A percentile compares a stretch with the other conserved stretches of the same genome.
phyloP scores from a whole-genome alignment of 2,329 filamentous ascomycete genomes.

The Mycocentrospora acerina region DNA sequence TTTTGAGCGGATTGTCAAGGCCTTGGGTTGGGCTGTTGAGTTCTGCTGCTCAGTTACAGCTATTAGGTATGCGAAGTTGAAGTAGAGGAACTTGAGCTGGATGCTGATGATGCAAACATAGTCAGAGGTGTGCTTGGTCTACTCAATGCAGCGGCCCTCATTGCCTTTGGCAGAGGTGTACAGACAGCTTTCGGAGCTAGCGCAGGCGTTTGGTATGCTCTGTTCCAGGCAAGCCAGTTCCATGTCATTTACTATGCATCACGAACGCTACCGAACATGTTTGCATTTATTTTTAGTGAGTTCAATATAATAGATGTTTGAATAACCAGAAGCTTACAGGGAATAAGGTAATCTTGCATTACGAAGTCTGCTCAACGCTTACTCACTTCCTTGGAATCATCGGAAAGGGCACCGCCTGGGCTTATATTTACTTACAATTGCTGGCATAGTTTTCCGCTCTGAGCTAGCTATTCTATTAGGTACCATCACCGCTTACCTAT shows the following conservation, averaged over 20 bases:
- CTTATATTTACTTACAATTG: slow-evolving; percentile 74
- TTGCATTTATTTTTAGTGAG: slow-evolving; percentile 84
- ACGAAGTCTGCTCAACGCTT: slow-evolving; percentile 53
- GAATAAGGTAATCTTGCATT: slow-evolving; percentile 66
- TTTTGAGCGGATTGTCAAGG: slow-evolving; percentile 72
- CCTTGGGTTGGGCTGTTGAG: slow-evolving; percentile 63
- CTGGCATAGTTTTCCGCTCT: slow-evolving; percentile 83
- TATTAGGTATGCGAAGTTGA: slow-evolving; percentile 51
- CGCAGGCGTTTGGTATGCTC: slow-evolving; percentile 74
- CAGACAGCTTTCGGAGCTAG: slow-evolving; percentile 66
- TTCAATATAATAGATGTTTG: slow-evolving; percentile 10
- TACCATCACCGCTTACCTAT: slow-evolving; percentile 65
- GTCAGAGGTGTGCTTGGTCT: slow-evolving; percentile 77
- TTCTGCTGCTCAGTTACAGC: slow-evolving; percentile 58
- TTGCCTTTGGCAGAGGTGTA: slow-evolving; percentile 66
- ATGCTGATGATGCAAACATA: slow-evolving; percentile 26
- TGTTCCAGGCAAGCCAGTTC: slow-evolving; percentile 82
- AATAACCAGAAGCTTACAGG: slow-evolving; percentile 2
- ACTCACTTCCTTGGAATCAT: slow-evolving; percentile 40
- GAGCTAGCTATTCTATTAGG: slow-evolving; percentile 82
- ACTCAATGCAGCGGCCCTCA: slow-evolving; percentile 69
- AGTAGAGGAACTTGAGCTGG: neutral
- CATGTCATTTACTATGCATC: slow-evolving; percentile 92
- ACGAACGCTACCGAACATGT: slow-evolving; percentile 92
- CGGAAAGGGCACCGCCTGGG: slow-evolving; percentile 61